Evolutionary conservation across 164 flowering plant species (phyloP), one percentile per base, ranked within the genome.

Genomic region (Vitis amurensis): DNA sequence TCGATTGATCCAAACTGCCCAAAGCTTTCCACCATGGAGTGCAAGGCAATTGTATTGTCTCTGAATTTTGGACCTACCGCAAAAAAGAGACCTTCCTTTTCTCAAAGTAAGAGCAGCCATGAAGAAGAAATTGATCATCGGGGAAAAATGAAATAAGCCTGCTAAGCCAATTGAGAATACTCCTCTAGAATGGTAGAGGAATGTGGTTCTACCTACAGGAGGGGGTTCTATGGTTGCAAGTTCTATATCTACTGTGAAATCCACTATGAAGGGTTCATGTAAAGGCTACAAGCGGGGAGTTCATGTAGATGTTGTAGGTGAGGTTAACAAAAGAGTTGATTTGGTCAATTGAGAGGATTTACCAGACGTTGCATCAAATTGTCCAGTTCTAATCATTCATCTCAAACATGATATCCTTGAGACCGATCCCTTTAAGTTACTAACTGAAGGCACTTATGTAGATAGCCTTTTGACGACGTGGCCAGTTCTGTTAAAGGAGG

Each of bases 401-500:
- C 77, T 91, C 11, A 79, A 80, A 12, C 55, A 90, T 55, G 91
- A 87, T 61, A 68, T 85, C 44, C 79, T 85, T 66, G 86, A 85
- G 66, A 59, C 82, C 47, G 90, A 91, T 61, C 51, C 92, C 17
- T 71, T 88, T 71, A 81, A 79, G 71, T 75, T 92, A 70, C 83
- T 87, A 9, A 72, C 85, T 31, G 79, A 85, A 59, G 79, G 74
- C 17, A 80, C 88, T 68, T 84, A 64, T 74, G 84, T 86, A 19
- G 86, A 90, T 72, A 78, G 74, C 49, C 79, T 95, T 37, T 81
- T 91, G 78, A 92, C 89, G 11, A 69, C 84, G 29, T 81, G 92
- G 78, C 97, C 96, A n/a, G 98, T 95, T 69, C 74, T 95, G 52
- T 74, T 97, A 3, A 89, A 84, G 82, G 93, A 89, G 76, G 93